Conservation (phyloP, 2,329 filamentous ascomycete species). For the Aspergillus pseudonomiae region DNA sequence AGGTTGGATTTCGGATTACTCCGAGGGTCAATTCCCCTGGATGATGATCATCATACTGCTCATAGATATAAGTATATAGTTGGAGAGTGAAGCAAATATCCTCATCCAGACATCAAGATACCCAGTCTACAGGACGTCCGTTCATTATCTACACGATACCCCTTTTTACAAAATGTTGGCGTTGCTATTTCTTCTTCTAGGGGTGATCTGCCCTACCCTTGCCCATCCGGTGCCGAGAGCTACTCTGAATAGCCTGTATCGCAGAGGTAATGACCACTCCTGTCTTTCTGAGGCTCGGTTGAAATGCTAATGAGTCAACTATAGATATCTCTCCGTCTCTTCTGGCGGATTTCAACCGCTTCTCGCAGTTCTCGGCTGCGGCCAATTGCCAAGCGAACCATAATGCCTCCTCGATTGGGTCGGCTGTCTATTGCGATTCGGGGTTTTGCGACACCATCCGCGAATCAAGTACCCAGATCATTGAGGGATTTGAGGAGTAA, state of each 20-base stretch:
- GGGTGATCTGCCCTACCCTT: background rate
- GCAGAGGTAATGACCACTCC: background rate
- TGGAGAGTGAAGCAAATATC: background rate
- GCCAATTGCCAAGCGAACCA: conserved; percentile 10
- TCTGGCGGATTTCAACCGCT: background rate
- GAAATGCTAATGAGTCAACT: background rate
- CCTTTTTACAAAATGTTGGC: background rate
- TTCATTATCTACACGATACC: background rate
- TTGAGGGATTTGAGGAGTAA: conserved; percentile 3
- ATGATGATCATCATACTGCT: background rate
- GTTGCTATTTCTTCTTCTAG: background rate
- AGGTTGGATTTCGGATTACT: background rate
- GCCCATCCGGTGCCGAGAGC: background rate
- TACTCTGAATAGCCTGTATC: background rate
- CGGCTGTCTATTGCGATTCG: conserved; percentile 8
- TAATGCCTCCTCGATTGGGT: conserved; percentile 1
- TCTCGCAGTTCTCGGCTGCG: conserved; percentile 5
- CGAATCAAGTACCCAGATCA: conserved; percentile 2
- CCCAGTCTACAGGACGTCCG: background rate
- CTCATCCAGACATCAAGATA: background rate
- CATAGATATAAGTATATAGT: background rate
- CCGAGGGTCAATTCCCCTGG: background rate
- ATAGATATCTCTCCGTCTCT: conserved; percentile 4
- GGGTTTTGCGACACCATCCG: background rate
- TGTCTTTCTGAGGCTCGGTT: background rate